Base-by-base conservation (phyloP, 495 filamentous ascomycete genomes). In the Polyplosphaeria fusca region DNA sequence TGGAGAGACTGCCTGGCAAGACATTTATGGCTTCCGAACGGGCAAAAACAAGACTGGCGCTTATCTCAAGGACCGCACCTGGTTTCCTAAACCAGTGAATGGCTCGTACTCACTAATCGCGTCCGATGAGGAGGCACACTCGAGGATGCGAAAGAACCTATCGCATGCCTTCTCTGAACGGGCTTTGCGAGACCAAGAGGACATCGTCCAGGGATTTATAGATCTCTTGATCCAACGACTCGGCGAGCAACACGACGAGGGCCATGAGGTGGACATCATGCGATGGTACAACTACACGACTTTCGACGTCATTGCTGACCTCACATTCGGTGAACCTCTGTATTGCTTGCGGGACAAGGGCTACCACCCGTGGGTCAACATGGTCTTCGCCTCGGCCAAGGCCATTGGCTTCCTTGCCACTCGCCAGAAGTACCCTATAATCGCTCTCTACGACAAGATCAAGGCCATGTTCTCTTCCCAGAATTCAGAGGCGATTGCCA, bases 281-380 rank as follows among this genome's bases (percentile, higher is more conserved):
- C 59, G 68, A 7, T 76, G 72, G 78, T 75, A 74, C 47, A 79
- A 81, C 53, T 80, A 71, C 19, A 71, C 70, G 2, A 81, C 77
- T 0, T 84, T 85, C 60, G 81, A 86, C 53, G 75, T 85, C 44
- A 78, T 84, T 42, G 79, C 78, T 0, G 79, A 84, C 52, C 70
- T 84, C 13, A 68, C 74, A 1, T 82, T 82, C 51, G 77, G 75
- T 0, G 76, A 81, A 48, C 67, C 78, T 0, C 76, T 83, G 42
- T 69, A 73, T 37, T 76, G 74, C 47, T 71, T 84, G 4, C 56
- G 76, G 14, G 63, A 73, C 16, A 69, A 70, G 0, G 68, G 70
- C 42, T 72, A 74, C 43, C 71, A 59, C 38, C 63, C 60, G 56
- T 73, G 59, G 70, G 62, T 74, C 23, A 64, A 61, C 26, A 67